Evolutionary conservation across 768 basidiomycete genomes (phyloP).

Genomic region (Rhizopogon vinicolor): DNA sequence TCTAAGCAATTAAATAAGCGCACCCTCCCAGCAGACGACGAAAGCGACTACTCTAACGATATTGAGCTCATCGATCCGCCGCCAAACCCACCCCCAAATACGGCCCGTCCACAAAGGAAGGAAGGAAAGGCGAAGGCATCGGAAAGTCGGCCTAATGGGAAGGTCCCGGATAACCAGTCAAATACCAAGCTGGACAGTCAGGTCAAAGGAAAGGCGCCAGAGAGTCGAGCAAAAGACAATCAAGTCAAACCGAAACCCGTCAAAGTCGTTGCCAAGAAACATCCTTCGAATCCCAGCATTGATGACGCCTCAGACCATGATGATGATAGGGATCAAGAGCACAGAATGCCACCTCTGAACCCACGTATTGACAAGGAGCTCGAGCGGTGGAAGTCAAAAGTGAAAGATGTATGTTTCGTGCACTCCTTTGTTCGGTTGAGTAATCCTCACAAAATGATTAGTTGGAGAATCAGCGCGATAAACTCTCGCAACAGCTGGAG

Average conservation of each 20-base stretch:
- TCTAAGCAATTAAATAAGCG: conserved; percentile 10
- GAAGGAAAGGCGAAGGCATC: conserved; percentile 6
- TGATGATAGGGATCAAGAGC: neutral
- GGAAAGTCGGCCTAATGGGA: conserved; percentile 3
- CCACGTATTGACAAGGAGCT: conserved; percentile 15
- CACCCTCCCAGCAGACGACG: neutral
- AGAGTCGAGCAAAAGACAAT: neutral
- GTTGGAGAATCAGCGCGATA: conserved; percentile 38
- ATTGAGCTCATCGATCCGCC: conserved; percentile 3
- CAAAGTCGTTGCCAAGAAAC: conserved; percentile 2
- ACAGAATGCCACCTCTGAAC: neutral
- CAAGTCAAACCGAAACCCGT: neutral
- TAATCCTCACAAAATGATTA: conserved; percentile 3
- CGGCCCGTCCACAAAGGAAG: conserved; percentile 1
- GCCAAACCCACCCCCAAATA: conserved; percentile 7
- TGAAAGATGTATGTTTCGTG: conserved; percentile 16
- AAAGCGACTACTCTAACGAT: neutral
- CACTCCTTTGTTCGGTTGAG: neutral
- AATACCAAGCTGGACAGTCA: conserved; percentile 9
- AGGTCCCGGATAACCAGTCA: neutral
- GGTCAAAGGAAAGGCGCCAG: neutral
- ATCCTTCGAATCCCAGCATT: conserved; percentile 10
- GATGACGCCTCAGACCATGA: neutral
- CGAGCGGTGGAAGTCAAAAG: conserved; percentile 27
- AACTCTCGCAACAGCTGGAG: conserved; percentile 51